A percentile compares a stretch with the other conserved stretches of the same genome.
phyloP scores from a whole-genome alignment of 352 stramenopile genomes.

The Halophytophthora polymorphica region DNA sequence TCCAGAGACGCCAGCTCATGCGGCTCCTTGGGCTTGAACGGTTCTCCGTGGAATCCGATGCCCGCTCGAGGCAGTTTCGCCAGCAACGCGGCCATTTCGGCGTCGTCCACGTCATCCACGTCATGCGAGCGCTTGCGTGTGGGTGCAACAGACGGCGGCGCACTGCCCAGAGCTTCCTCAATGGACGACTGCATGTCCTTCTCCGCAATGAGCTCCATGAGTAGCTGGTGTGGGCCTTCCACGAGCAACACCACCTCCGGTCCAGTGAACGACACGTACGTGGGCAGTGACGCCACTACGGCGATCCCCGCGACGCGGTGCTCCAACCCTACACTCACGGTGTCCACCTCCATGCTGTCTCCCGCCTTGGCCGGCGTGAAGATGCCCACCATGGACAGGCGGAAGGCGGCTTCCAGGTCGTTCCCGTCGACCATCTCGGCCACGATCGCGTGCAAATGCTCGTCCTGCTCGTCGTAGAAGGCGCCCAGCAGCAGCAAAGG shows the following conservation, averaged over 20 bases:
- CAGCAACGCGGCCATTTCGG: conserved; percentile 55
- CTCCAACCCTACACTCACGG: conserved; percentile 27
- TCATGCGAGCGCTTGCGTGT: conserved; percentile 54
- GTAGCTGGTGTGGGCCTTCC: conserved; percentile 52
- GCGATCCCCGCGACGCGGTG: conserved; percentile 43
- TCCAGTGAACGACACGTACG: conserved; percentile 47
- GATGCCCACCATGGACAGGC: conserved; percentile 42
- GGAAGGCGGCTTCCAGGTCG: conserved; percentile 56
- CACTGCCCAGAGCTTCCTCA: conserved; percentile 2
- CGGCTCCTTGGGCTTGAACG: conserved; percentile 50
- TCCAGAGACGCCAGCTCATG: conserved; percentile 49
- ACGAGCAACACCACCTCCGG: conserved; percentile 50
- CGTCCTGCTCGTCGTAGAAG: conserved; percentile 34
- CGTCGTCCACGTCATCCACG: conserved; percentile 49
- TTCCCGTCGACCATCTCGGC: conserved; percentile 37
- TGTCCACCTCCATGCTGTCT: conserved; percentile 33
- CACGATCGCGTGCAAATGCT: conserved; percentile 43
- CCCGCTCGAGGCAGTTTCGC: conserved; percentile 67
- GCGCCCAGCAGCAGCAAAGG: conserved; percentile 47
- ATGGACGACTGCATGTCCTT: conserved; percentile 2
- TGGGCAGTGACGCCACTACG: conserved; percentile 46
- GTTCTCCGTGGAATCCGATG: conserved; percentile 76
- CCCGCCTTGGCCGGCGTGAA: conserved; percentile 15
- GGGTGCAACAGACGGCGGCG: not conserved
- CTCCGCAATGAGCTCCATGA: conserved; percentile 30